A percentile compares a stretch with the other conserved stretches of the same genome.
phyloP scores from a whole-genome alignment of 1,284 basidiomycete genomes.

The Paramarasmius palmivorus region DNA sequence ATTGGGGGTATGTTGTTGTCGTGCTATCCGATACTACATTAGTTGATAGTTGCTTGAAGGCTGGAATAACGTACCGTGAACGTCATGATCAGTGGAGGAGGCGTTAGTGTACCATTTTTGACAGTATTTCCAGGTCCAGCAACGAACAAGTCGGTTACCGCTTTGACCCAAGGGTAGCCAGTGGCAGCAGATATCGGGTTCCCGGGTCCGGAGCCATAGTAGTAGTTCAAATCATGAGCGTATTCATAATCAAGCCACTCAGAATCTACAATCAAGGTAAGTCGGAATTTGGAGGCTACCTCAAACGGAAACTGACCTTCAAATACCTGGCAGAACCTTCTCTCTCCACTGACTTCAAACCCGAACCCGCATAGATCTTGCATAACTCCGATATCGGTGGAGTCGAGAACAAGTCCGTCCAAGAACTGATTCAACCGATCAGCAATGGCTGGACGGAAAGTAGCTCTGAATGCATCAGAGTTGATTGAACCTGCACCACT shows the following conservation, averaged over 20 bases:
- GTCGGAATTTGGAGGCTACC: conserved; percentile 28
- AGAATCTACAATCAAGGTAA: conserved; percentile 38
- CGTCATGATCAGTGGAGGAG: conserved; percentile 41
- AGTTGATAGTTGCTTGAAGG: neutral
- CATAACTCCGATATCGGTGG: conserved; percentile 40
- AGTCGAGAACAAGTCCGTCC: conserved; percentile 32
- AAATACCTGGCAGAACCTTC: conserved; percentile 38
- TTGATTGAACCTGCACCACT: conserved; percentile 29
- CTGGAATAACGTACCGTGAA: conserved; percentile 34
- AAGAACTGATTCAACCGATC: conserved; percentile 35
- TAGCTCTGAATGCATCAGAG: conserved; percentile 30
- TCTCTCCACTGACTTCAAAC: conserved; percentile 37
- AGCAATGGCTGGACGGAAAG: conserved; percentile 33
- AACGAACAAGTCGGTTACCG: conserved; percentile 36
- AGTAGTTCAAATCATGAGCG: conserved; percentile 56
- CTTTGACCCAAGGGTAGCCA: conserved; percentile 41
- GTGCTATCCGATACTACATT: conserved; percentile 27
- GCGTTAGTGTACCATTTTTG: conserved; percentile 28
- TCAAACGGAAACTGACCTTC: conserved; percentile 21
- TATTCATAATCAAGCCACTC: conserved; percentile 56
- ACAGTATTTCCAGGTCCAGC: conserved; percentile 29
- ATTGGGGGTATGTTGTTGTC: conserved; percentile 45
- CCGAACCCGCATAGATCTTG: conserved; percentile 44
- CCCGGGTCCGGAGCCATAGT: conserved; percentile 46
- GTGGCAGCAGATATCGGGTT: conserved; percentile 40